Percentiles rank a stretch among this genome's conserved stretches.
Conservation (phyloP, 768 basidiomycete species). For the Galerina sulciceps region DNA sequence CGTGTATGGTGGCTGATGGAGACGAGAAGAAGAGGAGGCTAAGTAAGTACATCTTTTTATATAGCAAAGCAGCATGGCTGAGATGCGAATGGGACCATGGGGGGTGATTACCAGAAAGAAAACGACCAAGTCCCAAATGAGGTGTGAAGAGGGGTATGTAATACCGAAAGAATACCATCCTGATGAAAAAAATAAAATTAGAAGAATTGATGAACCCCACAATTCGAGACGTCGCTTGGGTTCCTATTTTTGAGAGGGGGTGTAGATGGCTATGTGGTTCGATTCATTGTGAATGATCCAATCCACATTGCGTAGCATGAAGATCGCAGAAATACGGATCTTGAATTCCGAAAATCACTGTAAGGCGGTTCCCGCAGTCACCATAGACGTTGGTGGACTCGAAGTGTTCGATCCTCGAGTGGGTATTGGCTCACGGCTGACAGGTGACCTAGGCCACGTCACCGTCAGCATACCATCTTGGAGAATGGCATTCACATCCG, state of each 20-base stretch:
- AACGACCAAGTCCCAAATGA: too few relatives aligned
- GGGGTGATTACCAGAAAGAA: too few relatives aligned
- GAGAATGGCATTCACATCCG: constrained; percentile 38
- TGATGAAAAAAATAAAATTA: too few relatives aligned
- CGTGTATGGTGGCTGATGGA: too few relatives aligned
- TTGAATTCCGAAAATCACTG: constrained; percentile 1
- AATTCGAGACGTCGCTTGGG: too few relatives aligned
- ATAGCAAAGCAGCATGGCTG: not conserved
- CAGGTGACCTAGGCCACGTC: constrained; percentile 40
- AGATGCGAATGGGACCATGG: too few relatives aligned
- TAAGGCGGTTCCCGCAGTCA: constrained; percentile 20
- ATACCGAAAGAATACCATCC: too few relatives aligned
- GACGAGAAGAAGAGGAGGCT: not conserved
- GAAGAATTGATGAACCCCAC: too few relatives aligned
- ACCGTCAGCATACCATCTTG: constrained; percentile 46
- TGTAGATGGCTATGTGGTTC: too few relatives aligned
- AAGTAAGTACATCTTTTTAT: not conserved
- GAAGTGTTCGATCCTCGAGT: constrained; percentile 1
- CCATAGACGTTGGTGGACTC: constrained; percentile 16
- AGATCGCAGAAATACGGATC: not conserved
- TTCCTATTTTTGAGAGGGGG: too few relatives aligned
- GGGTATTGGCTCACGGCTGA: constrained; percentile 8
- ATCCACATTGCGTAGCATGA: constrained; percentile 1
- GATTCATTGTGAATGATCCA: too few relatives aligned
- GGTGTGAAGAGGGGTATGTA: too few relatives aligned